Conservation (phyloP, 2,329 filamentous ascomycete species). For the Fusarium annulatum region DNA sequence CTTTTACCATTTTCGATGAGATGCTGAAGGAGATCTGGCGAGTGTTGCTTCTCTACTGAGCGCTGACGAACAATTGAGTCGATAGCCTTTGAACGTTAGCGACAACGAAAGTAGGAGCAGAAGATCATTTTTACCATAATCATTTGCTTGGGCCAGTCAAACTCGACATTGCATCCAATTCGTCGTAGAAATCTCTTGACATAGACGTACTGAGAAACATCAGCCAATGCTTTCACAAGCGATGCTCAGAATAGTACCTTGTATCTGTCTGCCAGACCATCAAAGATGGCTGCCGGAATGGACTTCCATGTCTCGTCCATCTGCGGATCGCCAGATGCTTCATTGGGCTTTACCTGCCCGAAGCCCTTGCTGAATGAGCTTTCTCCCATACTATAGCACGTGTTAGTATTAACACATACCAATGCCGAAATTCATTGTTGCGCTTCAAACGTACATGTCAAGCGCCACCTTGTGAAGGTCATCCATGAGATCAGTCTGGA, state of each 20-base stretch:
- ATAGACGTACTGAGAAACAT: not conserved
- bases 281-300: not conserved
- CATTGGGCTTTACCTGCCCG: not conserved
- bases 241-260: not conserved
- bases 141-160: not conserved
- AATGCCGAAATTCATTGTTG: rapidly evolving
- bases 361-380: not conserved
- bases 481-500: not conserved
- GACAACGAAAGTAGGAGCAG: not conserved
- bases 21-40: not conserved
- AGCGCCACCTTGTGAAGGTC: not conserved
- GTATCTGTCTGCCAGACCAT: not conserved
- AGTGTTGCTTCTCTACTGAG: not conserved
- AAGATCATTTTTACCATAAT: not conserved
- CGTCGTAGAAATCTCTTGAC: not conserved
- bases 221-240: rapidly evolving
- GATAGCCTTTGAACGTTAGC: not conserved
- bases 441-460: not conserved
- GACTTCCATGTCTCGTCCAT: not conserved
- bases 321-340: not conserved
- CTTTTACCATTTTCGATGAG: not conserved
- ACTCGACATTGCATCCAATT: not conserved
- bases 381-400: not conserved
- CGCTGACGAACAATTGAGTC: not conserved
- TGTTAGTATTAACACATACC: not conserved